A percentile compares a stretch with the other conserved stretches of the same genome.
Conservation (phyloP, 2,329 filamentous ascomycete genomes). For the Colletotrichum tropicicola region DNA sequence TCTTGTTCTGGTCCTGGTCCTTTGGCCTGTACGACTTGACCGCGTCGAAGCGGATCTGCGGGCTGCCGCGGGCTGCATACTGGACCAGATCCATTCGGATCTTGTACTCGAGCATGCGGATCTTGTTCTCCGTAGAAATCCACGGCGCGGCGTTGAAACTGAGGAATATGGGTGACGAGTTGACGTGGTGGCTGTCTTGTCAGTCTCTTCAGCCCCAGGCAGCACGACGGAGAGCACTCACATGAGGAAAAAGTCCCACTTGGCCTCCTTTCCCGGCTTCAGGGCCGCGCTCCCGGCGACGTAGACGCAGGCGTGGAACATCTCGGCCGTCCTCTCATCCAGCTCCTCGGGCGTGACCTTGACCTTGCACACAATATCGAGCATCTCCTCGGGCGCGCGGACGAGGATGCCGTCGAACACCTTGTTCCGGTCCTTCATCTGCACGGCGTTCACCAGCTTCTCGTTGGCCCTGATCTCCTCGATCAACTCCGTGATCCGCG, state of each 20-base stretch:
- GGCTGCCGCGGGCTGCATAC: slow-evolving; percentile 75
- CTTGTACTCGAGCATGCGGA: slow-evolving; percentile 83
- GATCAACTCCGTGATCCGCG: slow-evolving; percentile 66
- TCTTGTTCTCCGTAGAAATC: slow-evolving; percentile 68
- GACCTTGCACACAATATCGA: slow-evolving; percentile 68
- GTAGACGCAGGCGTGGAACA: slow-evolving; percentile 72
- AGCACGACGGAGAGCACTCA: slow-evolving; percentile 40
- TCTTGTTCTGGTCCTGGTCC: slow-evolving; percentile 42
- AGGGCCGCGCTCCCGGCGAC: slow-evolving; percentile 66
- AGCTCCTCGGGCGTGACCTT: slow-evolving; percentile 65
- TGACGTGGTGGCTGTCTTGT: slow-evolving; percentile 75
- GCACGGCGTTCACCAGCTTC: slow-evolving; percentile 63
- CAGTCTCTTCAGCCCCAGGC: neutral
- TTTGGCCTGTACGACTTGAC: slow-evolving; percentile 68
- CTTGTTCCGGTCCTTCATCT: slow-evolving; percentile 66
- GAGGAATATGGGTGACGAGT: slow-evolving; percentile 76
- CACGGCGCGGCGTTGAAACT: slow-evolving; percentile 69
- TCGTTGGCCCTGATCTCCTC: slow-evolving; percentile 65
- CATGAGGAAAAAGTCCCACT: slow-evolving; percentile 83
- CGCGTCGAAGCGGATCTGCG: slow-evolving; percentile 66
- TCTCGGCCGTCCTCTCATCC: slow-evolving; percentile 63
- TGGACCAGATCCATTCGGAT: slow-evolving; percentile 77
- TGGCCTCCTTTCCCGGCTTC: slow-evolving; percentile 69
- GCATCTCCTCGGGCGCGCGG: slow-evolving; percentile 70
- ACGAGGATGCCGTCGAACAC: slow-evolving; percentile 74